Evolutionary conservation across 169 alveolate species (phyloP).

Genomic region (Cryptosporidium ryanae): DNA sequence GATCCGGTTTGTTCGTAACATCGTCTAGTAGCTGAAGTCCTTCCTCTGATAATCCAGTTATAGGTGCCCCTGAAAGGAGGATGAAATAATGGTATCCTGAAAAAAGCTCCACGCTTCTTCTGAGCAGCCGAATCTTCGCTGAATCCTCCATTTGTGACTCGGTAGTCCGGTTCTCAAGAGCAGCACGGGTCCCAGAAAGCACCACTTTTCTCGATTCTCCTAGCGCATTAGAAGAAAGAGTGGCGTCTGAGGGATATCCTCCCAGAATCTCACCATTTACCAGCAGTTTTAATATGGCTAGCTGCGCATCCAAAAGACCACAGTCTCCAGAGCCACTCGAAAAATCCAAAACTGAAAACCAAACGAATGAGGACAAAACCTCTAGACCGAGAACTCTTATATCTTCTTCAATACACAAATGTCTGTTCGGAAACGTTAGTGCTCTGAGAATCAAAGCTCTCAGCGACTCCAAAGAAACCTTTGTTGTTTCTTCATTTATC

Average conservation of each 20-base stretch:
- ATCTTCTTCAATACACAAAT: conserved; percentile 4
- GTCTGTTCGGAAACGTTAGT: not conserved
- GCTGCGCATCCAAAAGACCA: conserved; percentile 16
- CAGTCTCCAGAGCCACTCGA: not conserved
- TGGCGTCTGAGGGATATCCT: not conserved
- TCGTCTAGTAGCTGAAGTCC: conserved; percentile 23
- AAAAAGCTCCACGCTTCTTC: conserved; percentile 30
- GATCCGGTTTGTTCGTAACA: conserved; percentile 11
- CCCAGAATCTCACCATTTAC: conserved; percentile 29
- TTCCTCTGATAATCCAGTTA: conserved; percentile 46
- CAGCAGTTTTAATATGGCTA: conserved; percentile 11
- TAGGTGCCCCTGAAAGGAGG: conserved; percentile 18
- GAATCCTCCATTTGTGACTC: not conserved
- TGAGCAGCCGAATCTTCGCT: conserved; percentile 2
- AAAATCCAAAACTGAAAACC: conserved; percentile 37
- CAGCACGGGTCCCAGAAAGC: conserved; percentile 61
- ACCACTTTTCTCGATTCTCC: conserved; percentile 50
- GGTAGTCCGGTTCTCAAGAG: conserved; percentile 5
- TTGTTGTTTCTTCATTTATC: not conserved
- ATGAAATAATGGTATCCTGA: conserved; percentile 56
- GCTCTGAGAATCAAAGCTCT: not conserved
- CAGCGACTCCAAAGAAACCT: conserved; percentile 5
- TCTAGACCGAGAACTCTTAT: conserved; percentile 27
- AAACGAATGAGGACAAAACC: conserved; percentile 22
- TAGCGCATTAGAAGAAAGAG: not conserved